Percentiles rank a stretch among this genome's conserved stretches.
Conservation (phyloP, 2,329 filamentous ascomycete species). For the Xylariales sp. region DNA sequence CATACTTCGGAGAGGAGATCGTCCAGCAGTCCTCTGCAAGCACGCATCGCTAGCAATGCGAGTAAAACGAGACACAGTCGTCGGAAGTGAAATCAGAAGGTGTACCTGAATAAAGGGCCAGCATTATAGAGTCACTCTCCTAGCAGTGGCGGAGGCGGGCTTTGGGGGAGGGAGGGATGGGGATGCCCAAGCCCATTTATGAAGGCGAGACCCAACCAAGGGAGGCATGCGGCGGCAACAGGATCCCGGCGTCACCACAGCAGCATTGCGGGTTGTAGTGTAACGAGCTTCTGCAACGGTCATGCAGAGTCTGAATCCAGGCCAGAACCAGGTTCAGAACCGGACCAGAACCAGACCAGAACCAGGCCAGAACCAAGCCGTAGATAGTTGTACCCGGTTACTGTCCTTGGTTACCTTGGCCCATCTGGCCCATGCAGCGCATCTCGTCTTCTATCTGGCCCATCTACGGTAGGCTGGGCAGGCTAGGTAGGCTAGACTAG, state of each 20-base stretch:
- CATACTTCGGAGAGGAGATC: conserved; percentile 38
- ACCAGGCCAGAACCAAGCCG: background rate
- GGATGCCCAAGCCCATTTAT: conserved; percentile 42
- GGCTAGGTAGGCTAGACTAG: too few relatives aligned
- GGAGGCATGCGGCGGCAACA: conserved; percentile 34
- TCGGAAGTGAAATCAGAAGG: conserved; percentile 42
- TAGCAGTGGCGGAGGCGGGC: conserved; percentile 42
- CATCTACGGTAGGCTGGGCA: too few relatives aligned
- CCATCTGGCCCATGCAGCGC: background rate
- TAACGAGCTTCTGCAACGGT: conserved; percentile 48
- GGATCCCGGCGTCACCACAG: conserved; percentile 45
- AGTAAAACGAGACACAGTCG: conserved; percentile 44
- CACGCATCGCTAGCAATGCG: conserved; percentile 52
- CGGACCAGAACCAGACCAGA: conserved; percentile 18
- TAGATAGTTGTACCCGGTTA: conserved; percentile 16
- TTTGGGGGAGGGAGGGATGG: conserved; percentile 39
- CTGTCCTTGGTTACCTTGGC: conserved; percentile 3
- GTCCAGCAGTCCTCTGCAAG: conserved; percentile 45
- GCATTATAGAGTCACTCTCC: conserved; percentile 40
- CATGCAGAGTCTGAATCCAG: conserved; percentile 41
- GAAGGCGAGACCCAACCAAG: conserved; percentile 35
- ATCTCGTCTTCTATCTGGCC: too few relatives aligned
- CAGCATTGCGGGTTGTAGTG: conserved; percentile 44
- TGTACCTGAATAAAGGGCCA: conserved; percentile 16
- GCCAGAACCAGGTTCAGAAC: conserved; percentile 7